Evolutionary conservation across 2,329 filamentous ascomycete species (phyloP).

Genomic region (Neonectria coccinea): DNA sequence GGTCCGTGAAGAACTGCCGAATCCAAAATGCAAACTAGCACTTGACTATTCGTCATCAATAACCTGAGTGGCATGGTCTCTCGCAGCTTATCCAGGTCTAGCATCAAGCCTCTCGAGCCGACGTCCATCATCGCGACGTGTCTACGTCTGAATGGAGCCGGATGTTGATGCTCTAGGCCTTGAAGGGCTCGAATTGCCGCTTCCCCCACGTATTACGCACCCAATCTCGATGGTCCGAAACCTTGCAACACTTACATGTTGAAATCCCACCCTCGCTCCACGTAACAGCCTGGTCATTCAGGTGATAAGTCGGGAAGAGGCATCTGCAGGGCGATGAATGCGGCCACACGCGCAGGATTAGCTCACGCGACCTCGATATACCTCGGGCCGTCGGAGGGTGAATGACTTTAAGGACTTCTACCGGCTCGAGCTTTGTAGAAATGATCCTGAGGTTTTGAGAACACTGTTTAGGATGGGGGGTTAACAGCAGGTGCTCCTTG

Average conservation of each 20-base stretch:
- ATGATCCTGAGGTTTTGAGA: too few relatives aligned
- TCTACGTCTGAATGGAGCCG: neutral
- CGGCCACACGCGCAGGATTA: conserved; percentile 15
- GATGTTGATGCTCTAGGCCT: neutral
- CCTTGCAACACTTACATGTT: neutral
- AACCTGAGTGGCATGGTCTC: neutral
- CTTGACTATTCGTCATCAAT: neutral
- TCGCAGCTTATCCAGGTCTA: neutral
- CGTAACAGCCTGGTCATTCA: conserved; percentile 15
- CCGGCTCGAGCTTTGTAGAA: rapidly evolving
- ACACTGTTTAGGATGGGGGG: rapidly evolving
- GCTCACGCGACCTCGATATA: conserved; percentile 19
- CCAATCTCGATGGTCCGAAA: neutral
- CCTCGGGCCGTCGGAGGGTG: conserved; percentile 25
- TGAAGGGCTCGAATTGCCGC: neutral
- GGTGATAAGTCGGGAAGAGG: conserved; percentile 34
- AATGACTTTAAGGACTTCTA: neutral
- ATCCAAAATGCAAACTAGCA: neutral
- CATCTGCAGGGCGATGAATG: conserved; percentile 35
- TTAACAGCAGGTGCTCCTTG: neutral
- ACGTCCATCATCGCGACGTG: neutral
- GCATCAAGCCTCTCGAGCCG: neutral
- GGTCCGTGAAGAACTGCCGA: neutral
- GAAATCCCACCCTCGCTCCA: neutral
- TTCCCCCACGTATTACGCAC: neutral